Base-by-base conservation (phyloP, 306 rosid species). In the Quercus aquifolioides region DNA sequence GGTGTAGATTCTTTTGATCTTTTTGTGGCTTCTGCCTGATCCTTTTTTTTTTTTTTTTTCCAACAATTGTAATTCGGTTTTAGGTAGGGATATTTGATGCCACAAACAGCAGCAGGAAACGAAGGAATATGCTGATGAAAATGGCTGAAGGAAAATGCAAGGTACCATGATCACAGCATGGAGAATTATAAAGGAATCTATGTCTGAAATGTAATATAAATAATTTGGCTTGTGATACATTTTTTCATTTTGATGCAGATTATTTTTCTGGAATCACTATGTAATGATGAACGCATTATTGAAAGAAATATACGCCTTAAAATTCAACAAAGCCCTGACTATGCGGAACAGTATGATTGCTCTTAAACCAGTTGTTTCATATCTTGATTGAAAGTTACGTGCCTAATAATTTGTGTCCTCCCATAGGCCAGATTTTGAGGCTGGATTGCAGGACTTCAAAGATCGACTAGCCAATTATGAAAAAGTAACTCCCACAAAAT, bases 61-160 rank as follows among this genome's bases (percentile, higher is more conserved):
- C 60, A 38, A 68, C 68, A 75, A 59, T 56, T 69, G 25, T 77
- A 57, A 85, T 70, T 78, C 79, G 51, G 33, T 73, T 86, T 60
- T 87, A 95, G 99, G 99, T 95, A 74, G 98, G 99, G 88, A 91
- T 95, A 87, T 90, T 95, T 87, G 99, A 95, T 85, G 99, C 99
- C 83, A 95, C 99, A 75, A 95, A 95, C 87, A 95, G 97, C 82
- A 79, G 83, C 84, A 93, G 76, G 84, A 75, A 87, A 28, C 89
- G 98, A 74, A 91, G 99, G 81, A 91, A 95, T 79, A 93, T 95
- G 99, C 94, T 95, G 81, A 93, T 95, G 96, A 93, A 93, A 89
- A n/a, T 95, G 93, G 94, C 99, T 59, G 94, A 93, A 89, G 98
- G 98, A 78, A 90, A 91, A 81, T 95, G 99, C 97, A 94, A 94